Conservation (phyloP, 2,329 filamentous ascomycete species). For the Xylaria sp. region DNA sequence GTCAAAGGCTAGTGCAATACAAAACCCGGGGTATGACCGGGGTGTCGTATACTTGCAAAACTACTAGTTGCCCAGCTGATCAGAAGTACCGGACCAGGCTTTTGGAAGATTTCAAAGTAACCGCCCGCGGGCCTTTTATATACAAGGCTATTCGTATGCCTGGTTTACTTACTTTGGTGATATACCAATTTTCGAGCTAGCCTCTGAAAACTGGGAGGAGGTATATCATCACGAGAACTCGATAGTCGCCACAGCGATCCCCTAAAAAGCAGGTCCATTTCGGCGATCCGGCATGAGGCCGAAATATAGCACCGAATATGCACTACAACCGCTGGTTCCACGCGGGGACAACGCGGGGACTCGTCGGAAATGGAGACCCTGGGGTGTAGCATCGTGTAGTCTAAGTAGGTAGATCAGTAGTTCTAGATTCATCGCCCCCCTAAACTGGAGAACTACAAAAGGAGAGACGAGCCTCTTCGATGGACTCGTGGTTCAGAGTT, state of each 20-base stretch:
- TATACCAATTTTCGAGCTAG: no score
- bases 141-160: no score
- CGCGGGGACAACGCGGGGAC: slow-evolving; percentile 3
- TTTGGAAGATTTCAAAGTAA: no score
- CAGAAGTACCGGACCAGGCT: no score
- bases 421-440: not conserved
- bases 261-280: slow-evolving; percentile 23
- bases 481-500: not conserved
- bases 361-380: not conserved
- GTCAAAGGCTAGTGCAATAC: no score
- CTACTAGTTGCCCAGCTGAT: no score
- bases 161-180: no score
- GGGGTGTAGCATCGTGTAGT: not conserved
- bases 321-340: slow-evolving; percentile 5
- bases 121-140: no score
- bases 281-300: slow-evolving; percentile 28
- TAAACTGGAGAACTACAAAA: slow-evolving; percentile 18
- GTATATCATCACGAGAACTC: slow-evolving; percentile 12
- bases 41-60: no score
- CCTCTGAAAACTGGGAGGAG: no score
- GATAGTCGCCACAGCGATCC: not conserved
- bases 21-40: no score
- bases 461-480: not conserved
- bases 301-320: slow-evolving; percentile 8
- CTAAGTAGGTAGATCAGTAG: not conserved